These are phyloP conservation scores for Nicotiana attenuata DNA, from an alignment of 257 asterid species.

Conservation along the genomic window DNA sequence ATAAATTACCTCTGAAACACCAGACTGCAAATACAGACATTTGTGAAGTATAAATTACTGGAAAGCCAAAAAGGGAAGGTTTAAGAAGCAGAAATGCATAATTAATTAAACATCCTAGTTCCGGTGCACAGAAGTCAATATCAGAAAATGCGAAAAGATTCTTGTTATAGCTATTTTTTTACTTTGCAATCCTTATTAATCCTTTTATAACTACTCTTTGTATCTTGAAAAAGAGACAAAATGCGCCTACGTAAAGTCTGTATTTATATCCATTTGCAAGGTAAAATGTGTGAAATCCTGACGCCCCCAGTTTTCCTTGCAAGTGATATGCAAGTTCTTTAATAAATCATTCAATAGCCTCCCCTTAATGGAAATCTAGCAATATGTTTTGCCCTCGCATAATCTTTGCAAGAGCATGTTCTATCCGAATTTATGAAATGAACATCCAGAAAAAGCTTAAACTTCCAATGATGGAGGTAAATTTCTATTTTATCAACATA, in stretches of 20 bases:
- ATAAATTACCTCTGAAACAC: constrained; percentile 85
- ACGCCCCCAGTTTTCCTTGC: background rate
- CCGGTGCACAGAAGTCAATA: background rate
- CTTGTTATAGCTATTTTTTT: background rate
- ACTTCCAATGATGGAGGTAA: background rate
- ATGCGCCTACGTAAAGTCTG: background rate
- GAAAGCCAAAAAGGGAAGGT: background rate
- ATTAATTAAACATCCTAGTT: background rate
- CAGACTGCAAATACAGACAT: constrained; percentile 53
- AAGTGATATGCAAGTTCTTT: background rate
- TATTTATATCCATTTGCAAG: background rate
- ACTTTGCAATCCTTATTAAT: background rate
- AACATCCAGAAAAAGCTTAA: background rate
- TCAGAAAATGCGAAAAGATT: background rate
- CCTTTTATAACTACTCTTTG: background rate
- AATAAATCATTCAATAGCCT: background rate
- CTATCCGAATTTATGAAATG: background rate
- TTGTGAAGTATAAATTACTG: background rate
- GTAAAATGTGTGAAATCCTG: background rate
- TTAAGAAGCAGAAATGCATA: background rate
- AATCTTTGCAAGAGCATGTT: background rate
- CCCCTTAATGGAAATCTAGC: background rate
- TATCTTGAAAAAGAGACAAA: background rate
- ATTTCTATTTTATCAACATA: background rate
- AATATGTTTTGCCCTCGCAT: background rate